These are phyloP conservation scores for Porodaedalea pini DNA, from an alignment of 1,284 basidiomycete genomes.

Conservation along the genomic window DNA sequence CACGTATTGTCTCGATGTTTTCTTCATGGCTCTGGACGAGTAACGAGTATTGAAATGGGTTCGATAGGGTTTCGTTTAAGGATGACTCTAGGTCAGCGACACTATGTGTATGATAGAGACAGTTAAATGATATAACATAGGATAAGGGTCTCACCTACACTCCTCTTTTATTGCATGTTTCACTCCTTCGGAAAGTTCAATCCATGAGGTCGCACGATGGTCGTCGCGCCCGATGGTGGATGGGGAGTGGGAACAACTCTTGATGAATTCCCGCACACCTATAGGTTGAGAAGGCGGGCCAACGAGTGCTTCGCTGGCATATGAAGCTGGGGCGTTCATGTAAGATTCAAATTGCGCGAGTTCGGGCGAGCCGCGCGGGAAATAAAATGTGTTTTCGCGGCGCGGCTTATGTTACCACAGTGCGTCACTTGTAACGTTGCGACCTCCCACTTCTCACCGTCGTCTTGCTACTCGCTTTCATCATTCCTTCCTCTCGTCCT, in stretches of 20 bases:
- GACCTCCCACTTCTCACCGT: not conserved
- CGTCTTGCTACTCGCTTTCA: not conserved
- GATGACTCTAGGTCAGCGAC: constrained; percentile 49
- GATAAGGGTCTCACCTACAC: constrained; percentile 19
- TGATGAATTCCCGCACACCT: constrained; percentile 11
- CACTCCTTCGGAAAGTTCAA: not conserved
- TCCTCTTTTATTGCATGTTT: constrained; percentile 14
- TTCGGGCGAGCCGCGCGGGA: not conserved
- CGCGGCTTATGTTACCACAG: no score
- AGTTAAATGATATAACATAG: not conserved
- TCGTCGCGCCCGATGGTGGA: not conserved
- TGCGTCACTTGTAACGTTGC: not conserved
- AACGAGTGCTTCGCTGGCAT: constrained; percentile 22
- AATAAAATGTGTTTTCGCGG: not conserved
- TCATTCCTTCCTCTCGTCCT: not conserved
- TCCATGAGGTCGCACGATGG: not conserved
- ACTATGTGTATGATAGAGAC: constrained; percentile 33
- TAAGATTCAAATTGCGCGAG: not conserved
- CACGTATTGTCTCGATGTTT: constrained; percentile 43
- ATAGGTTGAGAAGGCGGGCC: constrained; percentile 23
- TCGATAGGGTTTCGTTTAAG: constrained; percentile 46
- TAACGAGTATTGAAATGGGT: constrained; percentile 56
- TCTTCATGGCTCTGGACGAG: constrained; percentile 52
- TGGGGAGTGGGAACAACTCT: not conserved
- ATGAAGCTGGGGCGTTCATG: constrained; percentile 14